Evolutionary conservation across 2,329 filamentous ascomycete species (phyloP).

Genomic region (Aspergillus ochraceoroseus): DNA sequence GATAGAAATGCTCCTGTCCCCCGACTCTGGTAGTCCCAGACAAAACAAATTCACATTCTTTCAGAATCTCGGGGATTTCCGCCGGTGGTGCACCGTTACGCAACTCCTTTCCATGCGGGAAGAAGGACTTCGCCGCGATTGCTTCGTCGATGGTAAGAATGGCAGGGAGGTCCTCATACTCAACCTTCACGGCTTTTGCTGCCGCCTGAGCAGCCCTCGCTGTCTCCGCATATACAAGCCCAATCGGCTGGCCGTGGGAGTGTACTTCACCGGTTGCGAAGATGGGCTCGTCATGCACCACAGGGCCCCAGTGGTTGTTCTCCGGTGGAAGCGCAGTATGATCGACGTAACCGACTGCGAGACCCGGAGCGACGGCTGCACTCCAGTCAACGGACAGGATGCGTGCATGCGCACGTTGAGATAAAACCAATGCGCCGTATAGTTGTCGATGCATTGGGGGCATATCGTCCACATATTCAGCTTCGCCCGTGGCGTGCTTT

Average conservation of each 20-base stretch:
- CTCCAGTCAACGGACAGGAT: constrained; percentile 68
- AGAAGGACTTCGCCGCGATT: constrained; percentile 74
- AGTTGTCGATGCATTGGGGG: constrained; percentile 74
- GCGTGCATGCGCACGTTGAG: constrained; percentile 74
- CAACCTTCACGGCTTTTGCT: constrained; percentile 69
- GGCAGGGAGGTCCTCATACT: constrained; percentile 77
- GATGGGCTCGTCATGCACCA: constrained; percentile 63
- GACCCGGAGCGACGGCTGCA: constrained; percentile 67
- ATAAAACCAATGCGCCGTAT: constrained; percentile 73
- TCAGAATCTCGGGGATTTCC: constrained; percentile 6
- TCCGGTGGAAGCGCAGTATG: constrained; percentile 67
- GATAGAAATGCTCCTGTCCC: constrained; percentile 83
- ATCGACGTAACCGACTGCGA: constrained; percentile 72
- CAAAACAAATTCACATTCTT: constrained; percentile 8
- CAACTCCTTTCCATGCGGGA: constrained; percentile 68
- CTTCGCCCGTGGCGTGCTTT: constrained; percentile 81
- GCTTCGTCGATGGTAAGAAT: constrained; percentile 87
- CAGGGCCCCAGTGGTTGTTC: constrained; percentile 74
- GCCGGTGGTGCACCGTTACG: constrained; percentile 55
- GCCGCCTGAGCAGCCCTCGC: constrained; percentile 67
- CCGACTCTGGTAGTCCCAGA: constrained; percentile 36
- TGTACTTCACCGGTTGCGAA: constrained; percentile 78
- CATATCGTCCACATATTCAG: constrained; percentile 86
- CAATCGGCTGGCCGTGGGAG: constrained; percentile 78
- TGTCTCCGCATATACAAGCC: constrained; percentile 70